Base-by-base conservation (phyloP, 2,329 filamentous ascomycete species). In the Arachnopeziza araneosa region DNA sequence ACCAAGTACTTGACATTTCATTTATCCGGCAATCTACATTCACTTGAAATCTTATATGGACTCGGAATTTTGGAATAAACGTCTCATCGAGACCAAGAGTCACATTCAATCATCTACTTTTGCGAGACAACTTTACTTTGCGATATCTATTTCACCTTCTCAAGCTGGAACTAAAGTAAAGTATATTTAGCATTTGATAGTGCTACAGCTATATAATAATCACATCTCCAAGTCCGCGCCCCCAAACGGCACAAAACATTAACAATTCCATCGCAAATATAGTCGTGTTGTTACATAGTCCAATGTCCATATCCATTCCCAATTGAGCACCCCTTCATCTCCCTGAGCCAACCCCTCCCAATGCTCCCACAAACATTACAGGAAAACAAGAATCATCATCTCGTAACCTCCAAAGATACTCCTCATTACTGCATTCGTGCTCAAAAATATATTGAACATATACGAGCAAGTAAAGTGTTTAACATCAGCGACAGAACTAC, bases 301-400 rank as follows among this genome's bases (percentile, higher is more conserved):
- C 54, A 14, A 36, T 48, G 49, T 56, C 54, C 56, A 52, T 55
- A 58, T 32, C n/a, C 17, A 55, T 23, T 30, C 26, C 32, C 14
- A 14, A 36, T 22, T 32, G 23, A 32, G 52, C 44, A n/a, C 1
- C 26, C 3, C 36, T 48, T 53, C 23, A 48, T 26, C 58, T 32
- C 24, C 26, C 12, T 57, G 51, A 50, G 53, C 52, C 56, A 50
- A 26, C 64, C 58, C 60, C 24, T 57, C 59, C 62, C 63, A 62
- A 67, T 67, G 65, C 65, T 64, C 50, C 55, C 57, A 62, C 57
- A 63, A 44, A 62, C 56, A 55, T 59, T 63, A 63, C 59, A 62
- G 23, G 54, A 62, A 59, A 57, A 24, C 54, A 55, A 59, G 50
- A 48, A 54, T 60, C 60, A 36, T 64, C 63, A 57, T 60, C 60